These are phyloP conservation scores for Aphanomyces cochlioides DNA, from an alignment of 352 stramenopile species.

Conservation along the genomic window DNA sequence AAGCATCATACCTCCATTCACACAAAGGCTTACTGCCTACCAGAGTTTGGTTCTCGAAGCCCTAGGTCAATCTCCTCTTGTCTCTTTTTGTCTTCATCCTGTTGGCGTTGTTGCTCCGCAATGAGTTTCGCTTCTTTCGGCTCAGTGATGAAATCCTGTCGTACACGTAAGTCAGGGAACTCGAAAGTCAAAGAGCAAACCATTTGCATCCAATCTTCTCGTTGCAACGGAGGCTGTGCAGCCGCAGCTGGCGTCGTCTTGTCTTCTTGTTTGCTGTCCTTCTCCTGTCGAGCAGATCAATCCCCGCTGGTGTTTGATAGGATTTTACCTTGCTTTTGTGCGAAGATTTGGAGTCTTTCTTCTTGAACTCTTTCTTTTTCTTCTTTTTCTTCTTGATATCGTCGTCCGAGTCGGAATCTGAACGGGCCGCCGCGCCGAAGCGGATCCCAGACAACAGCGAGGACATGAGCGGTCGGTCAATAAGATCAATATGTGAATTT, in stretches of 20 bases:
- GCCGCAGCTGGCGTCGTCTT: neutral
- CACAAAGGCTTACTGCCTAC: constrained; percentile 3
- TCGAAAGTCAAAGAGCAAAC: constrained; percentile 28
- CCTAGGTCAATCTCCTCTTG: constrained; percentile 74
- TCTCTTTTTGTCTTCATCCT: constrained; percentile 53
- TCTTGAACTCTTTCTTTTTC: constrained; percentile 36
- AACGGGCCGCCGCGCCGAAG: constrained; percentile 49
- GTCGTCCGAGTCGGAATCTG: constrained; percentile 19
- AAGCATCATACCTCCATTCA: neutral
- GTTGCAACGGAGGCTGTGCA: constrained; percentile 31
- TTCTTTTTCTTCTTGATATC: constrained; percentile 41
- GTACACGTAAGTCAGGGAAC: neutral
- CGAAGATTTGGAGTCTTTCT: constrained; percentile 17
- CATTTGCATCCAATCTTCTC: constrained; percentile 83
- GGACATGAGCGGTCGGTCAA: constrained; percentile 18
- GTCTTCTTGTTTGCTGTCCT: constrained; percentile 13
- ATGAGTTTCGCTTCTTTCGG: constrained; percentile 34
- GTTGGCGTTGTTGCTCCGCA: constrained; percentile 38
- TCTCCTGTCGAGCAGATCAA: constrained; percentile 29
- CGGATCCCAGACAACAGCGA: constrained; percentile 62
- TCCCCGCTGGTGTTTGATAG: neutral
- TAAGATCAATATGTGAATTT: too few species aligned
- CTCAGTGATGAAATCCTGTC: constrained; percentile 48
- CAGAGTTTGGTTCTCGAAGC: constrained; percentile 68
- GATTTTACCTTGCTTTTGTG: constrained; percentile 37